These are phyloP conservation scores for Blastobotrys malaysiensis DNA, from an alignment of 1,139 yeast genomes.

Conservation along the genomic window DNA sequence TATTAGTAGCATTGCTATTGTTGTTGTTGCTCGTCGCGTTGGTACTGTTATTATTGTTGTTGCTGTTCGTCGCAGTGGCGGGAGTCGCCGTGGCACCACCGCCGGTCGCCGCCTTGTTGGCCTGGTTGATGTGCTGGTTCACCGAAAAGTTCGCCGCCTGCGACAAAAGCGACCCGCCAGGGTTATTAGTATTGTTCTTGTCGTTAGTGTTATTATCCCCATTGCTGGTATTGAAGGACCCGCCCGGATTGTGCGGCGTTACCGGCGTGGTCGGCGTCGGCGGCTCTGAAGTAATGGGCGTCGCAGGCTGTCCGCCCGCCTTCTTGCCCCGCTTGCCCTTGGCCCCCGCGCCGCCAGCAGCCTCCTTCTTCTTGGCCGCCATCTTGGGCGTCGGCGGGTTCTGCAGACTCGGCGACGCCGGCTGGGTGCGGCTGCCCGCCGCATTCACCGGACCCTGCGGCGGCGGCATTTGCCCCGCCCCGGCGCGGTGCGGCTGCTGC, in stretches of 20 bases:
- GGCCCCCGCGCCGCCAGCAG: conserved; percentile 27
- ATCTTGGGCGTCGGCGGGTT: conserved; percentile 40
- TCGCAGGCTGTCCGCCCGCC: conserved; percentile 30
- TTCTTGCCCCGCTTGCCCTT: conserved; percentile 35
- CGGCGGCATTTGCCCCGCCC: conserved; percentile 23
- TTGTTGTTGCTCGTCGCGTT: conserved; percentile 10
- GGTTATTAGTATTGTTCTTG: conserved; percentile 3
- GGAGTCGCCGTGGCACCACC: conserved; percentile 3
- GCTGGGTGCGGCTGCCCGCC: conserved; percentile 25
- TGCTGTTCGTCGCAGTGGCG: conserved; percentile 8
- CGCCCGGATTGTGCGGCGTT: conserved; percentile 31
- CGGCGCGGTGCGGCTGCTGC: conserved; percentile 12
- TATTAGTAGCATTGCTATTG: conserved; percentile 15
- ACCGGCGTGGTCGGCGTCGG: conserved; percentile 39
- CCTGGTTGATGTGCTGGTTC: conserved; percentile 8
- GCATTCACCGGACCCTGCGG: conserved; percentile 25
- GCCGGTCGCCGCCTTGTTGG: conserved; percentile 9
- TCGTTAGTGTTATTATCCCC: conserved; percentile 3
- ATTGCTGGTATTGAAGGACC: conserved; percentile 14
- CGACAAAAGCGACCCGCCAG: conserved; percentile 17
- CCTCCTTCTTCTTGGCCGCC: conserved; percentile 29
- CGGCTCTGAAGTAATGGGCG: conserved; percentile 33
- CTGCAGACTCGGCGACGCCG: conserved; percentile 33
- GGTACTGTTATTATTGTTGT: conserved; percentile 12
- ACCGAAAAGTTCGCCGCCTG: conserved; percentile 21